These are phyloP conservation scores for Cokeromyces recurvatus DNA, from an alignment of 371 early-diverging fungal species.

Conservation along the genomic window DNA sequence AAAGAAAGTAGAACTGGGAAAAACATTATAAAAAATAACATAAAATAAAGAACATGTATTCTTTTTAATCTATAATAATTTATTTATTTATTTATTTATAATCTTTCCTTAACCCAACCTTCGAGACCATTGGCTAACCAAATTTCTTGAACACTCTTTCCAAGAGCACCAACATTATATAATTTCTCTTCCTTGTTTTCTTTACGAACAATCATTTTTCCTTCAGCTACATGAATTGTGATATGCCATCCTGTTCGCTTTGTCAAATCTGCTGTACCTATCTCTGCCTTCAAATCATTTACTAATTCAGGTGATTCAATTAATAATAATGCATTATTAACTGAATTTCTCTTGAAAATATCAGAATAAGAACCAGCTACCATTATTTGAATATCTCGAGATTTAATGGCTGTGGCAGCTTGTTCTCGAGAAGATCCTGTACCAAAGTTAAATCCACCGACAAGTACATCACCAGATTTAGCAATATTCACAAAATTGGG, in stretches of 20 bases:
- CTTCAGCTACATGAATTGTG: slow-evolving; percentile 50
- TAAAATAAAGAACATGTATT: too few relatives aligned
- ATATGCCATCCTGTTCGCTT: slow-evolving; percentile 73
- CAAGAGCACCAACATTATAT: slow-evolving; percentile 69
- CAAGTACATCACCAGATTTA: slow-evolving; percentile 71
- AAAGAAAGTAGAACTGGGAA: slow-evolving; percentile 87
- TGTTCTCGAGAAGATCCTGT: slow-evolving; percentile 96
- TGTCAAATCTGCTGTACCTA: slow-evolving; percentile 51
- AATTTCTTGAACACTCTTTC: slow-evolving; percentile 89
- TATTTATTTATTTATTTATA: slow-evolving; percentile 12
- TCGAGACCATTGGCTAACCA: slow-evolving; percentile 90
- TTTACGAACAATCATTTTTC: slow-evolving; percentile 46
- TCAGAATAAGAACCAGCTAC: slow-evolving; percentile 90
- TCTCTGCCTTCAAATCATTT: slow-evolving; percentile 50
- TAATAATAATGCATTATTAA: slow-evolving; percentile 91
- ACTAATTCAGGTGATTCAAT: slow-evolving; percentile 87
- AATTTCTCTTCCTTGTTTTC: slow-evolving; percentile 40
- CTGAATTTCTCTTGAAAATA: slow-evolving; percentile 94
- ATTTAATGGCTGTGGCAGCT: slow-evolving; percentile 90
- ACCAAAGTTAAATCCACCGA: slow-evolving; percentile 94
- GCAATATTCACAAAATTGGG: slow-evolving; percentile 71
- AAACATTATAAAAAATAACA: slow-evolving; percentile 41
- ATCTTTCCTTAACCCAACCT: slow-evolving; percentile 76
- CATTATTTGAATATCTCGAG: slow-evolving; percentile 79
- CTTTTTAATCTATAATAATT: too few relatives aligned